Conservation (phyloP, 148 eudicot genomes). For the Amaranthus cruentus region DNA sequence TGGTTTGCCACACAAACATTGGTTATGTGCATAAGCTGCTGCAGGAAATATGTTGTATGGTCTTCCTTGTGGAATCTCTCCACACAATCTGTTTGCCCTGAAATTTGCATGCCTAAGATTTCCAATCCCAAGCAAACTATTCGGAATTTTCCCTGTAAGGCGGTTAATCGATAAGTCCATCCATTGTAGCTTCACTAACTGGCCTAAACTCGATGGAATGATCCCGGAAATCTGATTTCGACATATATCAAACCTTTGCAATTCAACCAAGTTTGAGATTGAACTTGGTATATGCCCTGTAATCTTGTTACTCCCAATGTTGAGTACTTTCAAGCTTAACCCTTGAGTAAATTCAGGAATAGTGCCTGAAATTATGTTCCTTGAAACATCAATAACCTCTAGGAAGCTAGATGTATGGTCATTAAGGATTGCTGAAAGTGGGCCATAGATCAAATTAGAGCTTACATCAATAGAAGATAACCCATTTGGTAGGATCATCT, state of each 20-base stretch:
- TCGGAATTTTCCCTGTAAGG: constrained; percentile 53
- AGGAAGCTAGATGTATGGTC: constrained; percentile 47
- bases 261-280: constrained; percentile 49
- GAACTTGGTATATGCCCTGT: constrained; percentile 65
- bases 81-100: constrained; percentile 70
- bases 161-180: constrained; percentile 65
- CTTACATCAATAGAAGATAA: constrained; percentile 52
- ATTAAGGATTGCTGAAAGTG: constrained; percentile 49
- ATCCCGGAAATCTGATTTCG: constrained; percentile 60
- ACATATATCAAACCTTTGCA: constrained; percentile 52
- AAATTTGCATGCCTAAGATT: constrained; percentile 47
- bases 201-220: constrained; percentile 62
- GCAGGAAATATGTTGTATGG: constrained; percentile 39
- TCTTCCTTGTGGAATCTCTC: constrained; percentile 73
- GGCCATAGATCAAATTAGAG: constrained; percentile 59
- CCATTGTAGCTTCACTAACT: constrained; percentile 58
- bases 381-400: constrained; percentile 51
- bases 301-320: constrained; percentile 57
- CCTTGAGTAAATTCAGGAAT: constrained; percentile 56
- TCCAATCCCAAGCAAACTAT: constrained; percentile 46
- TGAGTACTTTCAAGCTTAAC: constrained; percentile 48
- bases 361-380: constrained; percentile 58
- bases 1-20: constrained; percentile 82
- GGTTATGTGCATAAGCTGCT: constrained; percentile 57
- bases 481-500: constrained; percentile 47